Percentiles rank a stretch among this genome's conserved stretches.
Conservation (phyloP, 148 eudicot genomes). For the Silene conica region DNA sequence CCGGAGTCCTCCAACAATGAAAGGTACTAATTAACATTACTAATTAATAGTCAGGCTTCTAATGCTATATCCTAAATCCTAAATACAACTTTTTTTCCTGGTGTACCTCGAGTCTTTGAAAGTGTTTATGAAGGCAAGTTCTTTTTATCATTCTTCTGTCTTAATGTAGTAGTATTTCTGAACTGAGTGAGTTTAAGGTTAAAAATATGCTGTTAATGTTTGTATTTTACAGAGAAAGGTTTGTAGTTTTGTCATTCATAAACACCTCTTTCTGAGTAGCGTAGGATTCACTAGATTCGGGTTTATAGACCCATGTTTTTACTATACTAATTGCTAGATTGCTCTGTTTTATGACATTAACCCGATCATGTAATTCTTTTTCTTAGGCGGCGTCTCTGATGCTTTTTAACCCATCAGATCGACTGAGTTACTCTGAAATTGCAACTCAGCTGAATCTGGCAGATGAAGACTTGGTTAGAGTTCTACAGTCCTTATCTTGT, state of each 20-base stretch:
- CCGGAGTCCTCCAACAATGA: slow-evolving; percentile 8
- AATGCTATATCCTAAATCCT: too few relatives aligned
- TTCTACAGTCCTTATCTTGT: slow-evolving; percentile 46
- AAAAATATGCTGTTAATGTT: slow-evolving; percentile 2
- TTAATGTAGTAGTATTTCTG: too few relatives aligned
- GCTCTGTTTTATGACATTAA: not conserved
- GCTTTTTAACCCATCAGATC: slow-evolving; percentile 45
- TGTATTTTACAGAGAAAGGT: too few relatives aligned
- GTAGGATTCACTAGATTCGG: too few relatives aligned
- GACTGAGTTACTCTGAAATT: slow-evolving; percentile 37
- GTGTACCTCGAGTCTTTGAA: slow-evolving; percentile 88
- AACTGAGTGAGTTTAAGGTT: not conserved
- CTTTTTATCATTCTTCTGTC: slow-evolving; percentile 3
- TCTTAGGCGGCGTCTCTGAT: slow-evolving; percentile 50
- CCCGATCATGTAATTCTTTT: not conserved
- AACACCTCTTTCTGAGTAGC: too few relatives aligned
- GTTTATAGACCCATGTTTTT: too few relatives aligned
- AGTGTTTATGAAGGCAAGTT: slow-evolving; percentile 79
- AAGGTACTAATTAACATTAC: slow-evolving; percentile 19
- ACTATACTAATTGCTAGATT: not conserved
- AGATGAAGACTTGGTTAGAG: slow-evolving; percentile 43
- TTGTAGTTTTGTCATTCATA: too few relatives aligned
- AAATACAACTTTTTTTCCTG: slow-evolving; percentile 90
- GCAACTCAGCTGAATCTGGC: slow-evolving; percentile 38
- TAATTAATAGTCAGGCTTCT: not conserved